Percentiles rank a stretch among this genome's conserved stretches.
Conservation (phyloP, 129 eudicot genomes). For the Dittrichia graveolens region DNA sequence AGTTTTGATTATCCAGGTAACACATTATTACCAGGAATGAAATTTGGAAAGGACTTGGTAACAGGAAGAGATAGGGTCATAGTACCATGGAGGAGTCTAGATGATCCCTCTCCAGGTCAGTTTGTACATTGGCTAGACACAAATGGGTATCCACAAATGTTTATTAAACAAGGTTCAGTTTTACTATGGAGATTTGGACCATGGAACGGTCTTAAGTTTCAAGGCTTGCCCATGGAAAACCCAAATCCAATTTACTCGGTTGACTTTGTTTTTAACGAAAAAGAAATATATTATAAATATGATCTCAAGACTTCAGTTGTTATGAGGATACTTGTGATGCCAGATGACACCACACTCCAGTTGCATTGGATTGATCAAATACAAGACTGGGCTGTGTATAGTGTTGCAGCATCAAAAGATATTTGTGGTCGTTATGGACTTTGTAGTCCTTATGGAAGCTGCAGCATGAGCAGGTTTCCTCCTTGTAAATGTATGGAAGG, state of each 20-base stretch:
- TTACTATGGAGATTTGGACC: slow-evolving; percentile 29
- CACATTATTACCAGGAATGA: slow-evolving; percentile 41
- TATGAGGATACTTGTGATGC: slow-evolving; percentile 16
- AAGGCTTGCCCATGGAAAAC: slow-evolving; percentile 19
- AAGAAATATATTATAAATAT: slow-evolving; percentile 23
- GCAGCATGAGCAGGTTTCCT: slow-evolving; percentile 33
- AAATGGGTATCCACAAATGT: slow-evolving; percentile 38
- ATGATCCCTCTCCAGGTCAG: slow-evolving; percentile 32
- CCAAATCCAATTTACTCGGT: neutral
- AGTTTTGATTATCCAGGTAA: slow-evolving; percentile 39
- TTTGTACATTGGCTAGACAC: slow-evolving; percentile 10
- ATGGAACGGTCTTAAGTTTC: slow-evolving; percentile 32
- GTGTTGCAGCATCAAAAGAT: slow-evolving; percentile 11
- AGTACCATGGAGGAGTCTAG: slow-evolving; percentile 32
- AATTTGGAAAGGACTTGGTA: slow-evolving; percentile 33
- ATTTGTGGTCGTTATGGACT: slow-evolving; percentile 38
- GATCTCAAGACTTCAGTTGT: slow-evolving; percentile 19
- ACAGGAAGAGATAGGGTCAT: slow-evolving; percentile 25
- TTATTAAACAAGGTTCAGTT: neutral
- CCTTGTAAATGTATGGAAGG: slow-evolving; percentile 46
- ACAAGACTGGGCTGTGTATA: slow-evolving; percentile 28
- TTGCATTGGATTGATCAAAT: slow-evolving; percentile 31
- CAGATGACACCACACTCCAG: slow-evolving; percentile 9
- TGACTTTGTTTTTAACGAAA: slow-evolving; percentile 12
- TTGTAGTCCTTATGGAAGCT: slow-evolving; percentile 50